These are phyloP conservation scores for Tricladium varicosporioides DNA, from an alignment of 2,329 filamentous ascomycete genomes.

Conservation along the genomic window DNA sequence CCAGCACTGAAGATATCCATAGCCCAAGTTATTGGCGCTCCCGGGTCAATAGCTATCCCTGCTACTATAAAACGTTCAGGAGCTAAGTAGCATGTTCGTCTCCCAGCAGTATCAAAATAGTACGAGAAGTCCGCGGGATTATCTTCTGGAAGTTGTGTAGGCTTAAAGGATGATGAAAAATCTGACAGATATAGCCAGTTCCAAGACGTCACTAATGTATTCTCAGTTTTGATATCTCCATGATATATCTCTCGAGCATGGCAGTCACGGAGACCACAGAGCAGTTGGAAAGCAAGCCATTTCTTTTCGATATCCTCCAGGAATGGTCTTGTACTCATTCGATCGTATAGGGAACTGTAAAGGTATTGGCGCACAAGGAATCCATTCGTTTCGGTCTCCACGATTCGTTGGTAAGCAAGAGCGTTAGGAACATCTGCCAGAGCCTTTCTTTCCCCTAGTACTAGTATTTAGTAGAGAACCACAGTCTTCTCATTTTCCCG, in stretches of 20 bases:
- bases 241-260: slow-evolving; percentile 88
- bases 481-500: not conserved
- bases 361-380: slow-evolving; percentile 94
- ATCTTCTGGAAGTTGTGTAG: slow-evolving; percentile 88
- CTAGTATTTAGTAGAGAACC: slow-evolving; percentile 13
- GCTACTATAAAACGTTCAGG: slow-evolving; percentile 84
- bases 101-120: slow-evolving; percentile 91
- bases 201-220: slow-evolving; percentile 95
- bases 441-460: slow-evolving; percentile 71
- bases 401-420: slow-evolving; percentile 81
- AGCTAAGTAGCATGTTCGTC: slow-evolving; percentile 90
- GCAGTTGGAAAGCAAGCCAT: slow-evolving; percentile 93
- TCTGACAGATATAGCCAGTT: slow-evolving; percentile 99
- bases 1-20: slow-evolving; percentile 99
- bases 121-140: slow-evolving; percentile 98
- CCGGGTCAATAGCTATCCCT: slow-evolving; percentile 61
- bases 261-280: slow-evolving; percentile 89
- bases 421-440: slow-evolving; percentile 87
- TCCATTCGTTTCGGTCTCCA: slow-evolving; percentile 88
- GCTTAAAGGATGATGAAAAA: slow-evolving; percentile 94
- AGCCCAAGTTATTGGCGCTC: slow-evolving; percentile 75
- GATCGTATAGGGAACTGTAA: slow-evolving; percentile 95
- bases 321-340: slow-evolving; percentile 93
- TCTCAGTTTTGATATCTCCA: slow-evolving; percentile 98
- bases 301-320: slow-evolving; percentile 98